Conservation (phyloP, 441 rosid genomes). For the Bruguiera hainesii region DNA sequence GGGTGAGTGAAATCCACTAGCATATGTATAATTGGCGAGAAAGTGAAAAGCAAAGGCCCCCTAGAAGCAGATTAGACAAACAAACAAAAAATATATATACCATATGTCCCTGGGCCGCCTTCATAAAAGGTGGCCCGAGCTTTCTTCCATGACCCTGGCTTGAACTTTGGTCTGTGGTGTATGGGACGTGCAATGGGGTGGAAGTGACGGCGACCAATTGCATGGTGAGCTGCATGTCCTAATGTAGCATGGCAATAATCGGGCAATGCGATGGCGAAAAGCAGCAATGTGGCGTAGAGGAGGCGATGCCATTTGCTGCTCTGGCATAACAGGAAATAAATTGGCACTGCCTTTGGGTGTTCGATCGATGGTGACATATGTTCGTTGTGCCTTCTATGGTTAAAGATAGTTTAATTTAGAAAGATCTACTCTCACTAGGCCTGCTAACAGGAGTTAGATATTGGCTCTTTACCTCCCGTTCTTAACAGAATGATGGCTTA, state of each 20-base stretch:
- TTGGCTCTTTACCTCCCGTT: slow-evolving; percentile 4
- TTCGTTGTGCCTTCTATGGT: not conserved
- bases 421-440: not conserved
- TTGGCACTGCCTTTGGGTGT: not conserved
- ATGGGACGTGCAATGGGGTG: not conserved
- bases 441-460: not conserved
- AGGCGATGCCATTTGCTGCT: slow-evolving; percentile 26
- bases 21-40: too few relatives aligned
- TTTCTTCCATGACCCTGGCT: slow-evolving; percentile 48
- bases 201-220: slow-evolving; percentile 2
- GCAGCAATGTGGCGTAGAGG: slow-evolving; percentile 9
- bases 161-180: slow-evolving; percentile 27
- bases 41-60: too few relatives aligned
- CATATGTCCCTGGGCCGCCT: slow-evolving; percentile 38
- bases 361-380: not conserved
- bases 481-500: not conserved
- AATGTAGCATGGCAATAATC: slow-evolving; percentile 8
- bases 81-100: slow-evolving; percentile 15
- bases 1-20: too few relatives aligned
- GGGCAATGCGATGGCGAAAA: slow-evolving; percentile 18
- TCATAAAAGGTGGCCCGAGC: slow-evolving; percentile 59
- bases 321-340: not conserved
- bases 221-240: slow-evolving; percentile 9
- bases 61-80: too few relatives aligned
- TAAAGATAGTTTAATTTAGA: not conserved